phyloP scores from a whole-genome alignment of 768 basidiomycete species.

The Mycena galopus region DNA sequence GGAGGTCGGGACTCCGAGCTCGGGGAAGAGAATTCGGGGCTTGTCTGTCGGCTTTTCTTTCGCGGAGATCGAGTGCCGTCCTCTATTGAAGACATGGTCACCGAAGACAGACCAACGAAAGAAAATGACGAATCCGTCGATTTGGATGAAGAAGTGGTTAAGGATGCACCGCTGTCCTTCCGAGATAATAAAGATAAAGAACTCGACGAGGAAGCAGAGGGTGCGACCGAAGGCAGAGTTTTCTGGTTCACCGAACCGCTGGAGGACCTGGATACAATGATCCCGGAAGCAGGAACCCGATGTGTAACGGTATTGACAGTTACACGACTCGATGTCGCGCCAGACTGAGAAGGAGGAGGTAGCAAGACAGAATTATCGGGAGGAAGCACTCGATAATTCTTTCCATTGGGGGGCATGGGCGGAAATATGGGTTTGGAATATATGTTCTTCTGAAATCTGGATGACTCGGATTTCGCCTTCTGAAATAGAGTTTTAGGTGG shows the following conservation, averaged over 20 bases:
- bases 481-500: slow-evolving; percentile 81
- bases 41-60: slow-evolving; percentile 21
- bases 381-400: slow-evolving; percentile 56
- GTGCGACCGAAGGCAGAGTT: background rate
- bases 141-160: slow-evolving; percentile 25
- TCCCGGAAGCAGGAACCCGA: slow-evolving; percentile 39
- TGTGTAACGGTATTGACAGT: slow-evolving; percentile 65
- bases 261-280: slow-evolving; percentile 28
- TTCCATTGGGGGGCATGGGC: slow-evolving; percentile 62
- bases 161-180: slow-evolving; percentile 5
- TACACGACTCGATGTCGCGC: slow-evolving; percentile 54
- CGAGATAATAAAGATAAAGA: slow-evolving; percentile 4
- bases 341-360: slow-evolving; percentile 48
- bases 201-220: slow-evolving; percentile 19
- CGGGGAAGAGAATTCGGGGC: slow-evolving; percentile 8
- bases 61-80: slow-evolving; percentile 15
- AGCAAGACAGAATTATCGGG: slow-evolving; percentile 52
- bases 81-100: slow-evolving; percentile 13
- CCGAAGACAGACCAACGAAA: slow-evolving; percentile 13
- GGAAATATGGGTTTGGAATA: slow-evolving; percentile 66
- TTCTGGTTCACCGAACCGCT: slow-evolving; percentile 15
- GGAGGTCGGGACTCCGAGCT: slow-evolving; percentile 46
- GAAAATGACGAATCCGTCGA: slow-evolving; percentile 12
- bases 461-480: slow-evolving; percentile 80
- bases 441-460: slow-evolving; percentile 73